Percentiles rank a stretch among this genome's conserved stretches.
These are phyloP conservation scores for Auriscalpium microsporum DNA, from an alignment of 768 basidiomycete genomes.

Conservation along the genomic window DNA sequence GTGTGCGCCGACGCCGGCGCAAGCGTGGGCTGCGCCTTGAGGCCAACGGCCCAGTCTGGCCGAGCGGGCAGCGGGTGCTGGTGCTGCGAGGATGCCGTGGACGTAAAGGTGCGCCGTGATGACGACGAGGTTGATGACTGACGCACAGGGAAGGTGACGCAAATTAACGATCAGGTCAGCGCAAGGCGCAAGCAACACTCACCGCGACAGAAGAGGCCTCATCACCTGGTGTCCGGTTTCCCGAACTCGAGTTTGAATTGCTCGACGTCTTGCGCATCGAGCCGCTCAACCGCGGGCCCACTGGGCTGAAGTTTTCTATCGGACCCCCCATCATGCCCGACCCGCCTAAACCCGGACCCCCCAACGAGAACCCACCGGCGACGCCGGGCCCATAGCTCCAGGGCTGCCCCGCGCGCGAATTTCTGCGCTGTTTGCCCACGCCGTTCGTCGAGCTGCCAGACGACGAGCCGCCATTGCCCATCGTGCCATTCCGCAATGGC, in stretches of 20 bases:
- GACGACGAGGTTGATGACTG: conserved; percentile 78
- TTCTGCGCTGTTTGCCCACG: conserved; percentile 16
- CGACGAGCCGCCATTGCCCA: conserved; percentile 1
- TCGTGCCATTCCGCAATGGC: not conserved
- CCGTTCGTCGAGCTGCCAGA: not conserved
- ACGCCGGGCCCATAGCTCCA: conserved; percentile 69
- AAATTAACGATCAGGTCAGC: not conserved
- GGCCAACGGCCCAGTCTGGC: conserved; percentile 85
- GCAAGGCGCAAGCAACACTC: conserved; percentile 27
- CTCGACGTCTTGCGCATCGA: conserved; percentile 39
- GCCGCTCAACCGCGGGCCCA: conserved; percentile 59
- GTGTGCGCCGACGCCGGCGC: conserved; percentile 33
- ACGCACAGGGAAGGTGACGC: conserved; percentile 6
- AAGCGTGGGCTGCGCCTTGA: conserved; percentile 67
- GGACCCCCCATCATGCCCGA: not conserved
- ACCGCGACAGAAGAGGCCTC: conserved; percentile 73
- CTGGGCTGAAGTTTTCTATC: conserved; percentile 30
- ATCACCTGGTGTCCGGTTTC: conserved; percentile 58
- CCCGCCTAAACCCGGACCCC: conserved; percentile 21
- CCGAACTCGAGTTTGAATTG: conserved; percentile 42
- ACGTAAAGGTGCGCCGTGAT: conserved; percentile 69
- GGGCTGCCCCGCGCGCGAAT: conserved; percentile 19
- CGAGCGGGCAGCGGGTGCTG: conserved; percentile 72
- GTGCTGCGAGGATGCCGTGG: conserved; percentile 65
- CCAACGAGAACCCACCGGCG: conserved; percentile 36